Evolutionary conservation across 768 basidiomycete genomes (phyloP), one percentile per base, ranked within the genome.

Genomic region (Lentinula edodes): DNA sequence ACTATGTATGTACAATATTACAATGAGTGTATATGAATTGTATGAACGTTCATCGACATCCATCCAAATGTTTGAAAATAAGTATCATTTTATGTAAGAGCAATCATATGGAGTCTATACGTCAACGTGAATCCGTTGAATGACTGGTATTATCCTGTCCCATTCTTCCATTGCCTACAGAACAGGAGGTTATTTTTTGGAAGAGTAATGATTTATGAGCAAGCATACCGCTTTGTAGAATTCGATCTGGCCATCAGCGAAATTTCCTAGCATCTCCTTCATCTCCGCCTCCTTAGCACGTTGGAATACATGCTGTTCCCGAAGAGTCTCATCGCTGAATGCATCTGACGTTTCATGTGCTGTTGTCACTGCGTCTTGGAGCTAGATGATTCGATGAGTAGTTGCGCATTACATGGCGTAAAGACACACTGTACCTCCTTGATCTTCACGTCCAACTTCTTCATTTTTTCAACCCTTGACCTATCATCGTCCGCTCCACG

Each of bases 331-430:
- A 62, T 95, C 93, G 66, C 93, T 96, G 74, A 99, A 99, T 4
- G 94, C 93, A 67, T 95, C 93, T 1, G 93, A 94, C 0, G 96
- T 97, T 69, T 98, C 95, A 64, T 96, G 93, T 0, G 95, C 93
- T 13, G 90, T 91, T 3, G 90, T 89, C 16, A 99, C 97, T 16
- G 95, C 97, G 60, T 98, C 95, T 85, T 97, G 91, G 9, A 99
- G 83, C 95, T 98, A 68, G 23, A 8, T 58, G 41, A 54, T 15
- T 62, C 58, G 32, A 20, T 16, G 9, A 41, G 41, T n/a, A 18
- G 53, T 42, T 15, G 12, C 6, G 5, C 45, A 41, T 38, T 46
- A 52, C 20, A 61, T 28, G 63, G 61, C 46, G 12, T 15, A 16
- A 18, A 23, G 48, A 38, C 23, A 58, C 6, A 6, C 18, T 81